Conservation (phyloP, 148 eudicot species). For the Cornus suecica region DNA sequence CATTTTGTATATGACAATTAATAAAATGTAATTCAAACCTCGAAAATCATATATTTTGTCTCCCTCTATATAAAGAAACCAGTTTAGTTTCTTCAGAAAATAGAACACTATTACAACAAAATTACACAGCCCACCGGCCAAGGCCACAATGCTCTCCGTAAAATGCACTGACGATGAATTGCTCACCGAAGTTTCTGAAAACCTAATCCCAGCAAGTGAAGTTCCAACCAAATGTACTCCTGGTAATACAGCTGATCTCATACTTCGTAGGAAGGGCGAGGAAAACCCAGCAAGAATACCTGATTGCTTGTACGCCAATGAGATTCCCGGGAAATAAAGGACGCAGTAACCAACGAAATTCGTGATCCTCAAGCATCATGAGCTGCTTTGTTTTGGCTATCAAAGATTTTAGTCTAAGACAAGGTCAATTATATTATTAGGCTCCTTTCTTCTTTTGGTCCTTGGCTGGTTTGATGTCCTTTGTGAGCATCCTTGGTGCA, state of each 20-base stretch:
- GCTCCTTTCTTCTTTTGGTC: constrained; percentile 66
- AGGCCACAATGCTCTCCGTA: too few relatives aligned
- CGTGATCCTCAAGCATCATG: not conserved
- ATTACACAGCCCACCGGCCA: too few relatives aligned
- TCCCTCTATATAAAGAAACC: too few relatives aligned
- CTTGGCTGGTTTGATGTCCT: constrained; percentile 66
- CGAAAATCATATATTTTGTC: too few relatives aligned
- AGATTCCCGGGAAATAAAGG: not conserved
- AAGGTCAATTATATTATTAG: constrained; percentile 29
- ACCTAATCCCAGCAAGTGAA: not conserved
- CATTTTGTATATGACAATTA: too few relatives aligned
- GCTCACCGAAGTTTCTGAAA: not conserved
- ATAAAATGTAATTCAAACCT: too few relatives aligned
- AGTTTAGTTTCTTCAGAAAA: too few relatives aligned
- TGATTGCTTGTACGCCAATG: not conserved
- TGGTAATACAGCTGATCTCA: not conserved
- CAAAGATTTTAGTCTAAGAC: not conserved
- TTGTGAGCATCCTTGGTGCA: constrained; percentile 94
- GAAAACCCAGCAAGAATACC: not conserved
- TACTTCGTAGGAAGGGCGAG: not conserved
- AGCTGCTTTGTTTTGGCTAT: not conserved
- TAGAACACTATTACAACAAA: too few relatives aligned
- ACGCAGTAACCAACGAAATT: not conserved
- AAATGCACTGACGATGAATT: not conserved
- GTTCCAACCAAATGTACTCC: not conserved